These are phyloP conservation scores for Fusarium mangiferae DNA, from an alignment of 2,329 filamentous ascomycete species.

Conservation along the genomic window DNA sequence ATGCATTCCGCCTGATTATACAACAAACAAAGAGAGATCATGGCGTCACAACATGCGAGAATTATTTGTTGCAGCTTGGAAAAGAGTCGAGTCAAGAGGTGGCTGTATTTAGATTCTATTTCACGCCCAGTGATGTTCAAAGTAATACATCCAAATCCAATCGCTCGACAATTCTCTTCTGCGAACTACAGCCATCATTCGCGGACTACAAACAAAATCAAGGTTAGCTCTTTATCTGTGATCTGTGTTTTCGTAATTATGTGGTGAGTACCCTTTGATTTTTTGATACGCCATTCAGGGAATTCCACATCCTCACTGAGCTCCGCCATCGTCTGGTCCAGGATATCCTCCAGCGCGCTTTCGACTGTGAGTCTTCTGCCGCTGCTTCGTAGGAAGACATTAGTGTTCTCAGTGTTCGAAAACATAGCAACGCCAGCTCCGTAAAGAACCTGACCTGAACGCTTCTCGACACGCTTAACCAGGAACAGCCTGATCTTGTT, in stretches of 20 bases:
- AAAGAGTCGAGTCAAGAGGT: background rate
- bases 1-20: background rate
- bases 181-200: background rate
- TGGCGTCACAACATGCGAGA: background rate
- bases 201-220: background rate
- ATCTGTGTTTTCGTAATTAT: background rate
- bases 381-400: background rate
- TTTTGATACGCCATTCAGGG: background rate
- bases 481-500: background rate
- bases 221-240: background rate
- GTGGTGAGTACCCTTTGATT: background rate
- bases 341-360: background rate
- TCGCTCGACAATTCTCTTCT: background rate
- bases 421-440: background rate
- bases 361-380: background rate
- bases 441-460: background rate
- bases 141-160: background rate
- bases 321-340: background rate
- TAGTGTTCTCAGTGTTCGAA: background rate
- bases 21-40: background rate
- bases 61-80: background rate
- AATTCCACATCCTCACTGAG: background rate
- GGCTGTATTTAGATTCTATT: background rate
- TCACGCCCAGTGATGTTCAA: background rate
- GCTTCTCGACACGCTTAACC: background rate